phyloP scores from a whole-genome alignment of 192 early-diverging fungal genomes.

The Umbelopsis sp. region DNA sequence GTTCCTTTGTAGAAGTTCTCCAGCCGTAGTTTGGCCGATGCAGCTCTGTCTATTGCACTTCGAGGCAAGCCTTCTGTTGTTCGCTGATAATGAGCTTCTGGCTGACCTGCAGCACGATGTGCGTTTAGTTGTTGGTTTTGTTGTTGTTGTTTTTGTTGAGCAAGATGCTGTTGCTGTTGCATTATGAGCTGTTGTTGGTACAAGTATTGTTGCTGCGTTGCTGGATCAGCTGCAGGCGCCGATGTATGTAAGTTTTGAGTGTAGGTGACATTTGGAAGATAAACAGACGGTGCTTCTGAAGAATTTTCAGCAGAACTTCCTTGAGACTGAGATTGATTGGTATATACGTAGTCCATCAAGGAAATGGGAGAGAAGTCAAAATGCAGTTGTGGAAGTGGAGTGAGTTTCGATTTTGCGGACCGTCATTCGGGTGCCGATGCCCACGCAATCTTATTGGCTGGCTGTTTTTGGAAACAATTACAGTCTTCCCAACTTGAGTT shows the following conservation, averaged over 20 bases:
- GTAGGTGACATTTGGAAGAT: slow-evolving; percentile 17
- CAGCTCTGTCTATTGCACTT: slow-evolving; percentile 81
- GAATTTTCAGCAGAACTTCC: slow-evolving; percentile 4
- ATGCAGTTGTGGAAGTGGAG: background rate
- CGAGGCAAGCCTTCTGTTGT: slow-evolving; percentile 79
- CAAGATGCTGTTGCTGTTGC: slow-evolving; percentile 14
- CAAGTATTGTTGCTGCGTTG: slow-evolving; percentile 12
- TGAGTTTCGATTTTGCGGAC: slow-evolving; percentile 12
- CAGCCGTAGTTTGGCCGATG: slow-evolving; percentile 87
- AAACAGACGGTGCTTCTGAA: background rate
- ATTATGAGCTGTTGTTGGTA: slow-evolving; percentile 14
- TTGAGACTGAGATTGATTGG: slow-evolving; percentile 10
- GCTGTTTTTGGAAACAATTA: slow-evolving; percentile 19
- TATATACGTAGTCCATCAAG: slow-evolving; percentile 19
- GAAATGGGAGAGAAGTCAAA: background rate
- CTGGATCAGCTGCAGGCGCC: slow-evolving; percentile 17
- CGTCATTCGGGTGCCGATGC: background rate
- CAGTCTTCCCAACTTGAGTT: slow-evolving; percentile 4
- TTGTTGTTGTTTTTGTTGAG: slow-evolving; percentile 24
- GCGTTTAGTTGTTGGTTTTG: slow-evolving; percentile 28
- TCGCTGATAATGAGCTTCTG: slow-evolving; percentile 59
- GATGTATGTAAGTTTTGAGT: slow-evolving; percentile 22
- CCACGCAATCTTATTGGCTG: background rate
- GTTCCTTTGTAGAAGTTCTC: slow-evolving; percentile 92
- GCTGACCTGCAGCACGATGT: slow-evolving; percentile 21